Conservation (phyloP, 2,329 filamentous ascomycete genomes). For the Basipetospora chlamydospora region DNA sequence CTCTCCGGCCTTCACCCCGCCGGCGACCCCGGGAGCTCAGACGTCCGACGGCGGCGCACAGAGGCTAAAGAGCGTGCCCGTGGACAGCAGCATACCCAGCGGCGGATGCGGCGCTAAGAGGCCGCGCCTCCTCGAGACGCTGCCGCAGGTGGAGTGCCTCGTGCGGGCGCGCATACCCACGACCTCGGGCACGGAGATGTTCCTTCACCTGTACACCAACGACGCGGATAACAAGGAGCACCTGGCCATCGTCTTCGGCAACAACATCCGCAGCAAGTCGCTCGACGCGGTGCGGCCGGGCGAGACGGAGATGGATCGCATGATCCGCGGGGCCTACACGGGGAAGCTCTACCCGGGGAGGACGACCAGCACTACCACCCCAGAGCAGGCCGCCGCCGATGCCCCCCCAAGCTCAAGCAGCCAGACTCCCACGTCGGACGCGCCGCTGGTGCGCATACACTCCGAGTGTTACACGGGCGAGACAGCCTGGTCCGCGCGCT, state of each 20-base stretch:
- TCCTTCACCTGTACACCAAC: conserved; percentile 87
- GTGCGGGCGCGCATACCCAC: conserved; percentile 93
- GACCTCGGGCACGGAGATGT: conserved; percentile 87
- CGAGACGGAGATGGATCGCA: conserved; percentile 77
- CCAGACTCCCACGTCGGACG: no score
- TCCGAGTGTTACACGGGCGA: conserved; percentile 98
- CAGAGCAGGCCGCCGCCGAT: conserved; percentile 5
- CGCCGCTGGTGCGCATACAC: conserved; percentile 81
- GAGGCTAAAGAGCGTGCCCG: conserved; percentile 32
- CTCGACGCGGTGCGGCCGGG: conserved; percentile 58
- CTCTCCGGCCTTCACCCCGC: conserved; percentile 73
- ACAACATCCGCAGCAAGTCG: conserved; percentile 59
- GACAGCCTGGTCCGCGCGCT: conserved; percentile 94
- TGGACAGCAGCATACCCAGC: conserved; percentile 42
- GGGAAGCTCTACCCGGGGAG: conserved; percentile 78
- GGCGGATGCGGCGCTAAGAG: conserved; percentile 48
- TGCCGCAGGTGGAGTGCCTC: conserved; percentile 83
- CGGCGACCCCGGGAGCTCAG: conserved; percentile 44
- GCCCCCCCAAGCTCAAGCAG: no score
- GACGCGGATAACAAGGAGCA: conserved; percentile 91
- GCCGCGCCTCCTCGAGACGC: conserved; percentile 56
- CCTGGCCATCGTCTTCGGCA: conserved; percentile 90
- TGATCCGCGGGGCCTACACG: conserved; percentile 87
- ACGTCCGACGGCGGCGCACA: conserved; percentile 32
- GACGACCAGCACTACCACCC: conserved; percentile 52